Conservation (phyloP, 805 yeast species). For the Ogataea neopini region DNA sequence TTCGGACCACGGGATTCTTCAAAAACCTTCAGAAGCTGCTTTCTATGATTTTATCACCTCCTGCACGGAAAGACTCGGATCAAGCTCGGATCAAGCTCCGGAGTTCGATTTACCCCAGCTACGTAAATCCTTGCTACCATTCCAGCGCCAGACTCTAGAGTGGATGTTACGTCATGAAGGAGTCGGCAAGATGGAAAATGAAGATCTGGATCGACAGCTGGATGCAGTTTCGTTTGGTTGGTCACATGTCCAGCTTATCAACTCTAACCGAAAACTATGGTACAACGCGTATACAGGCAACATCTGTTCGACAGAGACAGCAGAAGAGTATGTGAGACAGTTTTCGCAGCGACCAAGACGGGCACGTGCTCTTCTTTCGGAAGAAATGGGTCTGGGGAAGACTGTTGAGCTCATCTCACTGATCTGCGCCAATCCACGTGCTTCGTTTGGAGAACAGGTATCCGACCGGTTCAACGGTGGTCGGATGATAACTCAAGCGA, state of each 20-base stretch:
- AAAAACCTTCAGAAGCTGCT: conserved; percentile 30
- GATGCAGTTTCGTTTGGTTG: conserved; percentile 57
- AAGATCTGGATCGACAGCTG: conserved; percentile 27
- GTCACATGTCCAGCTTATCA: conserved; percentile 32
- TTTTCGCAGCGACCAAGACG: conserved; percentile 16
- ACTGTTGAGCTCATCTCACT: conserved; percentile 82
- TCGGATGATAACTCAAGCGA: conserved; percentile 50
- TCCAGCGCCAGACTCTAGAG: conserved; percentile 54
- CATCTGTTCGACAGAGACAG: conserved; percentile 37
- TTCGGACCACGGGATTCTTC: conserved; percentile 4
- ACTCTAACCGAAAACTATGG: conserved; percentile 35
- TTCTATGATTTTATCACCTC: conserved; percentile 55
- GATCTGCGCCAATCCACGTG: conserved; percentile 60
- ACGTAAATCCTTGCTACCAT: conserved; percentile 33
- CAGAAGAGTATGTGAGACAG: conserved; percentile 29
- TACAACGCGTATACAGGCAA: conserved; percentile 54
- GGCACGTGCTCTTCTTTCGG: conserved; percentile 74
- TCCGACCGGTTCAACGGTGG: conserved; percentile 42
- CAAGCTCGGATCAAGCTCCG: conserved; percentile 9
- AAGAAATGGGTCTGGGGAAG: conserved; percentile 98
- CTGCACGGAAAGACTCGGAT: conserved; percentile 36
- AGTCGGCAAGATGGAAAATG: conserved; percentile 19
- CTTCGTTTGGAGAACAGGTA: conserved; percentile 28
- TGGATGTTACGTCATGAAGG: conserved; percentile 61
- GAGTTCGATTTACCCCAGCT: conserved; percentile 19